Conservation (phyloP, 2,329 filamentous ascomycete species). For the Fonsecaea multimorphosa region DNA sequence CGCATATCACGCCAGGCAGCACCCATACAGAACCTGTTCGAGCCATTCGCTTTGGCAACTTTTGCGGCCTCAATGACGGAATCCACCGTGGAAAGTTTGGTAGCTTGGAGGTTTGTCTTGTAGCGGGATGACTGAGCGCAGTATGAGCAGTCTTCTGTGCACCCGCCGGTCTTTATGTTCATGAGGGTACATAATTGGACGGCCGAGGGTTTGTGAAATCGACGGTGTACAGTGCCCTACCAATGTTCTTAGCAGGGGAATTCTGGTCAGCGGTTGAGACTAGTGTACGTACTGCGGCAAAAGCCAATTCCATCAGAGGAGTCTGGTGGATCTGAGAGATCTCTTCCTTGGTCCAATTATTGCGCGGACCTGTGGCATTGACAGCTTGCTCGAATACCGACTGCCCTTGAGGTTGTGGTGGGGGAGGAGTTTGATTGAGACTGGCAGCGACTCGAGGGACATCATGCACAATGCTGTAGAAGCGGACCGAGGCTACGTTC, state of each 20-base stretch:
- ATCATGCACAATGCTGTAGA: conserved; percentile 41
- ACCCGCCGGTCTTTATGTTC: conserved; percentile 96
- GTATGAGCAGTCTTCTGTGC: conserved; percentile 91
- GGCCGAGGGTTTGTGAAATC: conserved; percentile 81
- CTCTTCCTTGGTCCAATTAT: conserved; percentile 81
- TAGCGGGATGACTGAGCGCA: conserved; percentile 87
- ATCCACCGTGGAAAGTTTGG: conserved; percentile 75
- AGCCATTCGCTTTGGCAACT: conserved; percentile 79
- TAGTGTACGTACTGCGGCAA: conserved; percentile 68
- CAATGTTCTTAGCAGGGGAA: conserved; percentile 1
- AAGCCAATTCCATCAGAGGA: conserved; percentile 78
- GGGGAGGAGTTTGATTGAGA: conserved; percentile 32
- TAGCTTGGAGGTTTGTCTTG: conserved; percentile 76
- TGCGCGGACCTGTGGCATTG: conserved; percentile 65
- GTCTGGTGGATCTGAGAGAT: conserved; percentile 82
- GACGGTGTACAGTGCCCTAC: conserved; percentile 78
- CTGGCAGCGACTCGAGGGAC: conserved; percentile 33
- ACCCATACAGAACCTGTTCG: conserved; percentile 93
- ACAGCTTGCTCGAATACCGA: conserved; percentile 58
- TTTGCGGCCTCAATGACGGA: conserved; percentile 79
- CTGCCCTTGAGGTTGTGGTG: conserved; percentile 27
- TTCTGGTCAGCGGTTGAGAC: not conserved
- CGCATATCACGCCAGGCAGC: conserved; percentile 95
- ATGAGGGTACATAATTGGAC: conserved; percentile 94
- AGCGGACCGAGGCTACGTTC: conserved; percentile 26